A percentile compares a stretch with the other conserved stretches of the same genome.
phyloP scores from a whole-genome alignment of 2,329 filamentous ascomycete species.

The Neopestalotiopsis clavispora region DNA sequence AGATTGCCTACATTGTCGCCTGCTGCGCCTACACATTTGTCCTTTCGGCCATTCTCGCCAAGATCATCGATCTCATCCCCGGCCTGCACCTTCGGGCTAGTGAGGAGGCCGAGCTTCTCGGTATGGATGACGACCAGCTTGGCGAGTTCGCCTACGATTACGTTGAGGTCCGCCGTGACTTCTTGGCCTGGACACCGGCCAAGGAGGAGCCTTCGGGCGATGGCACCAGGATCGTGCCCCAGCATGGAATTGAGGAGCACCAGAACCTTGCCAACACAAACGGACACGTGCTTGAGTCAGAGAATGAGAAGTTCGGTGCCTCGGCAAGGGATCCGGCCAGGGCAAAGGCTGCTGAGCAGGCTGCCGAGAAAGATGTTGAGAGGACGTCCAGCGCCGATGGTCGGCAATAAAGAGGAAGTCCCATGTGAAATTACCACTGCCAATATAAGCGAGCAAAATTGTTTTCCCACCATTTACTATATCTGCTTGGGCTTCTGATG shows the following conservation, averaged over 20 bases:
- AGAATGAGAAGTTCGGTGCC: conserved; percentile 37
- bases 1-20: conserved; percentile 77
- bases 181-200: conserved; percentile 84
- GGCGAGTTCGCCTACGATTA: conserved; percentile 92
- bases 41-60: conserved; percentile 75
- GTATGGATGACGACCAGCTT: conserved; percentile 90
- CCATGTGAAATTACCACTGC: not conserved
- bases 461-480: not conserved
- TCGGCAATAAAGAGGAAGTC: not conserved
- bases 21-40: conserved; percentile 72
- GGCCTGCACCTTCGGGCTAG: conserved; percentile 80
- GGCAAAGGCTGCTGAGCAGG: conserved; percentile 25
- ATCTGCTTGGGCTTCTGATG: not conserved
- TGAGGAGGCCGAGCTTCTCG: conserved; percentile 82
- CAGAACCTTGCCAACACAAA: conserved; percentile 67
- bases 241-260: conserved; percentile 76
- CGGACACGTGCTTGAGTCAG: conserved; percentile 47
- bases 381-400: not conserved
- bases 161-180: conserved; percentile 86
- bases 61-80: conserved; percentile 75
- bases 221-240: conserved; percentile 64
- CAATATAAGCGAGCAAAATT: conserved; percentile 3
- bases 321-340: conserved; percentile 33
- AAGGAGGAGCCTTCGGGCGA: conserved; percentile 66
- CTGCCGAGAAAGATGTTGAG: conserved; percentile 15